Base-by-base conservation (phyloP, 345 rosid species). In the Salix suchowensis region DNA sequence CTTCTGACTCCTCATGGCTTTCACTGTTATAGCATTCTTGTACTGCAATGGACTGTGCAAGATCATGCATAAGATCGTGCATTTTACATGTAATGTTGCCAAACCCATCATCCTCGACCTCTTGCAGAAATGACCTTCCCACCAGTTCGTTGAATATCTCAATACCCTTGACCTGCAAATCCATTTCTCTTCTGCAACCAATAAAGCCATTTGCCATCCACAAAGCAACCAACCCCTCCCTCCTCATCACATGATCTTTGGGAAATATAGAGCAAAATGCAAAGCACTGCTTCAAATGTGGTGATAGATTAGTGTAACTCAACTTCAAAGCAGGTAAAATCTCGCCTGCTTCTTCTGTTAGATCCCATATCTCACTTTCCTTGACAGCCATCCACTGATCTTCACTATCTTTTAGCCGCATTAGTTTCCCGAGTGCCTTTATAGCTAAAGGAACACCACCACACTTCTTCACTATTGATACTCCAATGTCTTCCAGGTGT, bases 191-290 rank as follows among this genome's bases (percentile, higher is more conserved):
- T 34, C 0, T 18, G 32, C 23, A 10, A 54, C 52, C 26, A 67
- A 80, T 65, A 21, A 58, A 83, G 0, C 84, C 84, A 60, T 74
- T 60, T 58, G 83, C 83, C 79, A 83, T 80, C 86, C 86, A 83
- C 18, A 74, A 28, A 10, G 68, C 77, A 36, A 82, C n/a, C 24
- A 68, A 0, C 9, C 2, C 14, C 9, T 76, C 78, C 15, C 68
- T 76, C n/a, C 0, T 9, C 55, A 74, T 44, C 4, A 4, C 18
- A 14, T 10, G 21, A 74, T 46, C 77, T 74, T 74, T 74, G 0
- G 77, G 70, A 30, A 44, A 64, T 37, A 65, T 5, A 13, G 68
- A 65, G 50, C 70, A 74, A 74, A 39, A 74, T 16, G 70, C 40
- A 28, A 74, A 65, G 32, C 70, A 74, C 19, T 64, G 77, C 18